Base-by-base conservation (phyloP, 164 flowering plant species). In the Malania oleifera region DNA sequence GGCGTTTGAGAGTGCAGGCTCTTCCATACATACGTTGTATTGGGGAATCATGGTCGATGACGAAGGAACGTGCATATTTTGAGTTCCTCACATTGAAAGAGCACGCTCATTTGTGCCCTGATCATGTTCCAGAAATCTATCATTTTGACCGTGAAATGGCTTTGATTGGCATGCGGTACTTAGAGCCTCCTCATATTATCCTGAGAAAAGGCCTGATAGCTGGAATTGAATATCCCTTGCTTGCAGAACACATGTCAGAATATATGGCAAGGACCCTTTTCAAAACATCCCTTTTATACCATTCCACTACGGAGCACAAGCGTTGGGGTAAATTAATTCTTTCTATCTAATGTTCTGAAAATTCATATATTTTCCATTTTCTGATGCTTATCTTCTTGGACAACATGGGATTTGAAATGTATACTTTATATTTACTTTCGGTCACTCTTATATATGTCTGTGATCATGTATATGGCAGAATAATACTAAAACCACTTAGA, bases 41-140 rank as follows among this genome's bases (percentile, higher is more conserved):
- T n/a, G 97, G 97, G 62, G 98, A 93, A 67, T 84, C 97, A 62
- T 93, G 96, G 97, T 91, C 96, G 8, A 83, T 93, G 96, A 70
- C 97, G 5, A 90, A 86, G 64, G 98, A 93, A 41, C 76, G 98
- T 19, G 88, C 98, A n/a, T 93, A 93, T 67, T 93, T 86, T 67
- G 97, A 90, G 74, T 77, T 89, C n/a, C 1, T 59, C 54, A 70
- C 92, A 4, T 64, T 93, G 46, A 77, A 68, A 69, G 79, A 84
- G 72, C 91, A 90, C 53, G 83, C 87, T 15, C 71, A 68, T 35
- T 68, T 81, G 57, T 84, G 91, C 56, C 87, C 91, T 26, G 79
- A 77, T 43, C 95, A 84, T 82, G 99, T 86, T 61, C 99, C 99
- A 5, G 92, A 82, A 75, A 91, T 93, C 26, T 93, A 90, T 70